Conservation (phyloP, 768 basidiomycete species). For the Lactarius psammicola region DNA sequence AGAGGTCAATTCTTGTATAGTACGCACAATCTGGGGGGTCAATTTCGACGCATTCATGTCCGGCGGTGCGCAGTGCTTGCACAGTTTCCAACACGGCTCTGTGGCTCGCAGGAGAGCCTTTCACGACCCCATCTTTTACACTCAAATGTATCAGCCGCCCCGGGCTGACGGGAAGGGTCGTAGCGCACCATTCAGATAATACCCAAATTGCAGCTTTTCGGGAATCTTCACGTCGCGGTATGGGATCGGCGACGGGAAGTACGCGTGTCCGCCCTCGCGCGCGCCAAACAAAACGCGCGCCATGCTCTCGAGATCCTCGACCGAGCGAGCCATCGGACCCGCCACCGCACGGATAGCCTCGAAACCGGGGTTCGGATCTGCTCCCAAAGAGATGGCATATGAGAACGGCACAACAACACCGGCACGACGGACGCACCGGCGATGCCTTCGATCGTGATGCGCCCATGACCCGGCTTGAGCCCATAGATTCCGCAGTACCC, state of each 20-base stretch:
- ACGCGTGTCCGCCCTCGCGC: neutral
- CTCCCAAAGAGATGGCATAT: too few relatives aligned
- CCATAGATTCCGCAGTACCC: slow-evolving; percentile 77
- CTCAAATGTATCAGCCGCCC: neutral
- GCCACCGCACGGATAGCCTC: slow-evolving; percentile 56
- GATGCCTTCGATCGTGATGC: slow-evolving; percentile 52
- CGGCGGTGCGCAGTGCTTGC: slow-evolving; percentile 37
- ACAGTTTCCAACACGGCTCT: slow-evolving; percentile 41
- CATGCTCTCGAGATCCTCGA: slow-evolving; percentile 67
- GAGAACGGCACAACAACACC: neutral
- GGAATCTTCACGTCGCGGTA: slow-evolving; percentile 58
- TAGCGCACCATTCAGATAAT: slow-evolving; percentile 55
- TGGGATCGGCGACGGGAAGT: slow-evolving; percentile 49
- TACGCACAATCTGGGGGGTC: slow-evolving; percentile 33
- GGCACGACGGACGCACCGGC: slow-evolving; percentile 38
- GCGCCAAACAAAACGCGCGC: slow-evolving; percentile 53
- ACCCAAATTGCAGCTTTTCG: slow-evolving; percentile 67
- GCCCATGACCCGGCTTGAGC: slow-evolving; percentile 63
- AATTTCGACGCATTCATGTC: slow-evolving; percentile 44
- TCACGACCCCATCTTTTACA: slow-evolving; percentile 11
- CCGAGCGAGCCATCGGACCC: slow-evolving; percentile 68
- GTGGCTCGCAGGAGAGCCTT: slow-evolving; percentile 30
- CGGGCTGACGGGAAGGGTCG: neutral
- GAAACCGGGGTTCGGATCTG: slow-evolving; percentile 64
- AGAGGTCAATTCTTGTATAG: neutral